A percentile compares a stretch with the other conserved stretches of the same genome.
phyloP scores from a whole-genome alignment of 495 filamentous ascomycete species.

The Neurospora sp. region DNA sequence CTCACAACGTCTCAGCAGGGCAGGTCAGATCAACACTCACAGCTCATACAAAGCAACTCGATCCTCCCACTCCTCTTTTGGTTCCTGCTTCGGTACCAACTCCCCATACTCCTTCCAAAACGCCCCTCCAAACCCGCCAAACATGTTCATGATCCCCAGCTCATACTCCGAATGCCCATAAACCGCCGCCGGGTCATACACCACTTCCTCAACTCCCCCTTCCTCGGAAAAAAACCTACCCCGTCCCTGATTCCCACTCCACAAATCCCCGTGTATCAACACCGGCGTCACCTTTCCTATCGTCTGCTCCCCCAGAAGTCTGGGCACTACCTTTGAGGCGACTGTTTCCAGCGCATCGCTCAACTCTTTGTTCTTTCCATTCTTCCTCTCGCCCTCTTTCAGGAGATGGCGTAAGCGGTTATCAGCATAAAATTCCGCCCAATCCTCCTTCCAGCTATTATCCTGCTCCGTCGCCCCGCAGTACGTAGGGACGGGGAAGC shows the following conservation, averaged over 20 bases:
- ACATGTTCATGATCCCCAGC: conserved; percentile 90
- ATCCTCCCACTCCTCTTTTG: conserved; percentile 76
- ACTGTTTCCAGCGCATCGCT: conserved; percentile 53
- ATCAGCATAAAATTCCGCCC: conserved; percentile 77
- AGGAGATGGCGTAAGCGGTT: conserved; percentile 60
- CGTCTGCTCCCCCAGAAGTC: conserved; percentile 60
- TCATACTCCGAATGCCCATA: conserved; percentile 90
- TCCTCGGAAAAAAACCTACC: conserved; percentile 50
- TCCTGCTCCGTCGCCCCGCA: conserved; percentile 78
- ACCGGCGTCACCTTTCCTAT: conserved; percentile 56
- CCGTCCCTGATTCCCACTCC: conserved; percentile 73
- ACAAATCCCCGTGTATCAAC: conserved; percentile 82
- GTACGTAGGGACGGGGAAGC: conserved; percentile 73
- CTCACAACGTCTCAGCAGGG: neutral
- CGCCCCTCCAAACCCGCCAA: conserved; percentile 66
- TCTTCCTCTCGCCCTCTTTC: conserved; percentile 40
- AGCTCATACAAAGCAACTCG: conserved; percentile 70
- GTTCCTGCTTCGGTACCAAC: conserved; percentile 67
- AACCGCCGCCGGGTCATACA: conserved; percentile 70
- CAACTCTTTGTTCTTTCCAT: conserved; percentile 56
- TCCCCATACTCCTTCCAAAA: conserved; percentile 73
- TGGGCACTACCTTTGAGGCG: conserved; percentile 52
- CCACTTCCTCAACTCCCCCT: conserved; percentile 55
- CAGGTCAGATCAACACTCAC: conserved; percentile 36
- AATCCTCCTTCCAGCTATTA: conserved; percentile 56